Conservation (phyloP, 2,329 filamentous ascomycete species). For the Aspergillus melleus region DNA sequence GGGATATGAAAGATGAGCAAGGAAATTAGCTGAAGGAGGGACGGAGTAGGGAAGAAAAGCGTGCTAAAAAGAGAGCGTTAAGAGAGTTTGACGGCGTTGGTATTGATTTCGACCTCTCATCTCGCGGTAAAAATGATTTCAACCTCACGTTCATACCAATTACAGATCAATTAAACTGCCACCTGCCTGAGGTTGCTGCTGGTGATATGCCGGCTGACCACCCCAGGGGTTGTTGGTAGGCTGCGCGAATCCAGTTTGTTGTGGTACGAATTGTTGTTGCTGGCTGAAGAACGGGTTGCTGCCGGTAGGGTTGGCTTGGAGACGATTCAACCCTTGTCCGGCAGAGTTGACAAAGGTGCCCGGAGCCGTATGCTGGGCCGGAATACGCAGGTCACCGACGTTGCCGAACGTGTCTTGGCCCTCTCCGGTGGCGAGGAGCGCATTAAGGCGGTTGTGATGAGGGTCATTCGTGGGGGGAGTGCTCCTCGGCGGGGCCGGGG, state of each 20-base stretch:
- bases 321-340: constrained; percentile 70
- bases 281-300: constrained; percentile 87
- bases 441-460: constrained; percentile 74
- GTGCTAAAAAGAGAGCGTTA: not conserved
- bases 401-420: constrained; percentile 98
- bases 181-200: constrained; percentile 46
- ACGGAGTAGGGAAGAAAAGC: not conserved
- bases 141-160: not conserved
- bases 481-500: constrained; percentile 34
- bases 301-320: constrained; percentile 69
- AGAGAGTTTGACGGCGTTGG: not conserved
- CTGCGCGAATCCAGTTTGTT: constrained; percentile 47
- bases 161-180: constrained; percentile 65
- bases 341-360: constrained; percentile 97
- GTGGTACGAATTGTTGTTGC: constrained; percentile 52
- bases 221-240: constrained; percentile 58
- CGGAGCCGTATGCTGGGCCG: constrained; percentile 92
- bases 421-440: constrained; percentile 80
- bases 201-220: constrained; percentile 45
- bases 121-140: not conserved
- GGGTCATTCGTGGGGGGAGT: constrained; percentile 48
- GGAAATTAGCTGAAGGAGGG: not conserved
- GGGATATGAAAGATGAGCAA: not conserved
- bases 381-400: constrained; percentile 91
- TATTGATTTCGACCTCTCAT: not conserved